Base-by-base conservation (phyloP, 257 asterid genomes). In the Gardenia jasminoides region DNA sequence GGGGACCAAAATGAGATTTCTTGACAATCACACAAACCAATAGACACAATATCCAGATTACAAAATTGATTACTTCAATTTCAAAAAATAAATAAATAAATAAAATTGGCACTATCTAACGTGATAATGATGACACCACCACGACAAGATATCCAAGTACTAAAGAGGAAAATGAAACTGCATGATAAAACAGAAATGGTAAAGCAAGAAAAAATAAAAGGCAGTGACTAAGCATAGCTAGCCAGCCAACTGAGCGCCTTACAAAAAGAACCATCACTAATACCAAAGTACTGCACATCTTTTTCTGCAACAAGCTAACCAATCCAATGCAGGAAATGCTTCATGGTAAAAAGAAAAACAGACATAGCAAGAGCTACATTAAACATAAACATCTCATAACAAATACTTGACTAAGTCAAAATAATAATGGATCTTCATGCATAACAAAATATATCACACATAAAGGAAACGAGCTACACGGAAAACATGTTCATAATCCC, bases 1-100 rank as follows among this genome's bases (percentile, higher is more conserved):
- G 80, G 43, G 84, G 76, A 86, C 80, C 75, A 33, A 54, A 67
- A n/a, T 41, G 24, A 44, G 61, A 43, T 30, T 47, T 70, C 62
- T 31, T 1, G 12, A 7, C 67, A 44, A 28, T 31, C 33, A 16
- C 47, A 48, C 26, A 58, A 79, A 39, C 19, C 48, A 76, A 72
- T 50, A 39, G 39, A 61, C 67, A 47, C 17, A 73, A 58, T 39
- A 11, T 33, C 26, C 54, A 44, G 50, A 67, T n/a, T 13, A 56
- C 59, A 22, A 10, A 22, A 12, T 10, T 31, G 13, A 54, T 52
- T 43, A 31, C 44, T 17, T 7, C 8, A 10, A 19, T 20, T 67
- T 8, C 3, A 67, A 36, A 33, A 33, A 7, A 61, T 8, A 61
- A 33, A 10, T 8, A 2, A 67, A 36, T 16, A 33, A 19, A 61